These are phyloP conservation scores for Umbilicus rupestris DNA, from an alignment of 164 flowering plant species.

Conservation along the genomic window DNA sequence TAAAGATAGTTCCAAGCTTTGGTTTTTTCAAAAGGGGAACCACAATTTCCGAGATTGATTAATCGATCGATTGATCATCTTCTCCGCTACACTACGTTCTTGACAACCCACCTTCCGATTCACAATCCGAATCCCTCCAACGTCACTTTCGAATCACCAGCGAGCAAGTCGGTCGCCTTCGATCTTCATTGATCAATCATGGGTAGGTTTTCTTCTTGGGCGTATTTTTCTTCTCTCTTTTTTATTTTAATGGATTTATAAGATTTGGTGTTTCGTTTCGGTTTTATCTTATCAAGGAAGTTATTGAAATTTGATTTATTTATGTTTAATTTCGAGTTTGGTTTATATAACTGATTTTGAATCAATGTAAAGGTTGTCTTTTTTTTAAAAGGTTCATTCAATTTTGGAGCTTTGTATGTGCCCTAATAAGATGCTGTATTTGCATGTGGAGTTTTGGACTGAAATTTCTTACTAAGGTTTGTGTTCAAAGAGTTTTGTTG, in stretches of 20 bases:
- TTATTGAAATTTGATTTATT: background rate
- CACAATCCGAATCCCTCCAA: background rate
- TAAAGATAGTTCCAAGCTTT: too few species aligned
- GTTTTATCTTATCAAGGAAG: background rate
- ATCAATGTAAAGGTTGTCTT: too few species aligned
- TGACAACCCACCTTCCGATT: background rate
- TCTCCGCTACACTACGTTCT: background rate
- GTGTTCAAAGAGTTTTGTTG: too few species aligned
- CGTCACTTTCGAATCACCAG: too few species aligned
- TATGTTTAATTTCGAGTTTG: too few species aligned
- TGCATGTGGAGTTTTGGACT: too few species aligned
- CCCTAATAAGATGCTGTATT: too few species aligned
- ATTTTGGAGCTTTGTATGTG: too few species aligned
- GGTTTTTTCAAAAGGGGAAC: too few species aligned
- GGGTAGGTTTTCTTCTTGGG: background rate
- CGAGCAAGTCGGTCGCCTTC: background rate
- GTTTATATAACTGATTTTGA: too few species aligned
- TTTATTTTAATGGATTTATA: background rate
- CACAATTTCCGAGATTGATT: background rate
- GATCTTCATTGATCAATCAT: background rate
- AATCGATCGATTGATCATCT: background rate
- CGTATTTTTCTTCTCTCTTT: background rate
- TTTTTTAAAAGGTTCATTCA: too few species aligned
- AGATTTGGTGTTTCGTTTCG: background rate
- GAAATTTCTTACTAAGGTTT: too few species aligned